Evolutionary conservation across 1,284 basidiomycete genomes (phyloP).

Genomic region (Ustilago cynodontis): DNA sequence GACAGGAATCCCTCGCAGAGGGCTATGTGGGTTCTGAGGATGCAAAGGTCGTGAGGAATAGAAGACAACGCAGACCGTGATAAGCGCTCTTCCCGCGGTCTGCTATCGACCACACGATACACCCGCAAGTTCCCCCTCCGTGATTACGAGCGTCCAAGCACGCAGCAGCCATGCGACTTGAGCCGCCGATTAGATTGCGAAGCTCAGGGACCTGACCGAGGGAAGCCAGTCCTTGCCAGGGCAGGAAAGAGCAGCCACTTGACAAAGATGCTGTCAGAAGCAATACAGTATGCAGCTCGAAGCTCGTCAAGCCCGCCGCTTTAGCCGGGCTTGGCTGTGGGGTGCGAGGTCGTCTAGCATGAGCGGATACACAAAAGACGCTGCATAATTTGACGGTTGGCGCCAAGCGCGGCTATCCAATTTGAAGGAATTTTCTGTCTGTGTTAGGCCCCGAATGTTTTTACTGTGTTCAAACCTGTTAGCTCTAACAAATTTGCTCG

Average conservation of each 20-base stretch:
- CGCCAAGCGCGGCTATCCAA: slow-evolving; percentile 21
- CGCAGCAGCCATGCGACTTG: not conserved
- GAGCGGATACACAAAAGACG: not conserved
- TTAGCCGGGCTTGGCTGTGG: not conserved
- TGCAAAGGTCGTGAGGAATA: not conserved
- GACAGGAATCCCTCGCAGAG: not conserved
- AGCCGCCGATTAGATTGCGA: not conserved
- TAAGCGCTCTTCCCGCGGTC: slow-evolving; percentile 23
- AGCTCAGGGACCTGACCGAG: not conserved
- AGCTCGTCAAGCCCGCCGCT: slow-evolving; percentile 6
- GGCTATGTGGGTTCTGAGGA: not conserved
- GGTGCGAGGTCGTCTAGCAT: slow-evolving; percentile 1
- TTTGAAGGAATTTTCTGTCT: not conserved
- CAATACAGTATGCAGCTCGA: not conserved
- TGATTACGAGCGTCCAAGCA: not conserved
- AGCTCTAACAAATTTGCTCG: not conserved
- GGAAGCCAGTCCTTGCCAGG: not conserved
- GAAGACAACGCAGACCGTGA: not conserved
- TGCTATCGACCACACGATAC: not conserved
- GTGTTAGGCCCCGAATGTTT: not conserved
- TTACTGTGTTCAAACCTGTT: not conserved
- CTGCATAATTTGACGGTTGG: not conserved
- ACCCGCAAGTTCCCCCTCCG: not conserved
- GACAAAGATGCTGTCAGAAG: not conserved
- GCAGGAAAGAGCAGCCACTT: not conserved